These are phyloP conservation scores for Calendula officinalis DNA, from an alignment of 129 eudicot species.

Conservation along the genomic window DNA sequence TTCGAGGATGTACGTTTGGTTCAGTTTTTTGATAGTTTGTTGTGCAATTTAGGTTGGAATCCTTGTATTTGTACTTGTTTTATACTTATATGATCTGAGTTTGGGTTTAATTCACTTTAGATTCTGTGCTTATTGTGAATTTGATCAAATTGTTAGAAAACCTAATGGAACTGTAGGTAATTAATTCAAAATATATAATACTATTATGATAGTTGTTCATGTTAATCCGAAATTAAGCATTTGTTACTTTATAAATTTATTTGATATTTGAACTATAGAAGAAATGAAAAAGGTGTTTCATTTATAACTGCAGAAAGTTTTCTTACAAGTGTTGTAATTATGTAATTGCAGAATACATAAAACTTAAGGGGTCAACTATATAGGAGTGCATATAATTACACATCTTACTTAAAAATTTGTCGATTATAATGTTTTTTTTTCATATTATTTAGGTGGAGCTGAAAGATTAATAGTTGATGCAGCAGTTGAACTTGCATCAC, in stretches of 20 bases:
- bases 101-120: not conserved
- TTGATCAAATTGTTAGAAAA: not conserved
- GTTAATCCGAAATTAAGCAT: too few species aligned
- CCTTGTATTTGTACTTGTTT: not conserved
- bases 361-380: too few species aligned
- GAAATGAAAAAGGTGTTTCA: too few species aligned
- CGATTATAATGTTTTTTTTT: conserved; percentile 7
- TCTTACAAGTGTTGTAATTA: too few species aligned
- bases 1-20: not conserved
- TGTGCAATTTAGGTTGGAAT: not conserved
- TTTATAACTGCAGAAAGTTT: too few species aligned
- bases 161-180: too few species aligned
- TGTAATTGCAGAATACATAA: too few species aligned
- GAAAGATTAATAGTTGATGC: conserved; percentile 97
- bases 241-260: too few species aligned
- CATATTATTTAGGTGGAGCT: conserved; percentile 71
- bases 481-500: conserved; percentile 81
- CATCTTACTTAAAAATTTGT: not conserved
- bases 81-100: not conserved
- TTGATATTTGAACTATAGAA: too few species aligned
- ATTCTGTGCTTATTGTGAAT: not conserved
- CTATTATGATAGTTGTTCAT: too few species aligned
- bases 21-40: not conserved
- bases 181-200: too few species aligned
- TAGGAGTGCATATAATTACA: too few species aligned